A percentile compares a stretch with the other conserved stretches of the same genome.
Conservation (phyloP, 2,329 filamentous ascomycete species). For the Furcasterigmium furcatum region DNA sequence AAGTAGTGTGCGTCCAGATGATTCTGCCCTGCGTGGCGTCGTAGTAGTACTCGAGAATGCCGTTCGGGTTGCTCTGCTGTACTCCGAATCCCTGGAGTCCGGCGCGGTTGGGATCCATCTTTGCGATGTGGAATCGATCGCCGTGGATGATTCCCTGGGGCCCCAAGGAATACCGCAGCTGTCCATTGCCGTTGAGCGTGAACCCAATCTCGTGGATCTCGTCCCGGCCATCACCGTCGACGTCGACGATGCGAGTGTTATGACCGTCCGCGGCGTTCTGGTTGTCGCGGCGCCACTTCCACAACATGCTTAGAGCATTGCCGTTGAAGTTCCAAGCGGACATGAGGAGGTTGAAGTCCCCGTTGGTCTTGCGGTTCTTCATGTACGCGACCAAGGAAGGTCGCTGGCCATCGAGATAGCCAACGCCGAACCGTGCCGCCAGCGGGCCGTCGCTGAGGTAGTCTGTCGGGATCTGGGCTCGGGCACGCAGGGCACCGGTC, state of each 20-base stretch:
- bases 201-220: slow-evolving; percentile 17
- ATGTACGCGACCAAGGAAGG: slow-evolving; percentile 14
- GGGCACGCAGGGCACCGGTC: slow-evolving; percentile 12
- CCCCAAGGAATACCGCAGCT: slow-evolving; percentile 12
- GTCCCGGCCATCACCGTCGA: slow-evolving; percentile 14
- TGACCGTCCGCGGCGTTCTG: slow-evolving; percentile 14
- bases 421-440: slow-evolving; percentile 12
- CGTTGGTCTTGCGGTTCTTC: slow-evolving; percentile 13
- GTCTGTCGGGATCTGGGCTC: slow-evolving; percentile 4
- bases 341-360: slow-evolving; percentile 8
- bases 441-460: slow-evolving; percentile 10
- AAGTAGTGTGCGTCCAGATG: slow-evolving; percentile 14
- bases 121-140: slow-evolving; percentile 17
- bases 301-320: slow-evolving; percentile 9
- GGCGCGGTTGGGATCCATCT: slow-evolving; percentile 14
- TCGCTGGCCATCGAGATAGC: slow-evolving; percentile 12
- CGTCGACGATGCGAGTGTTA: slow-evolving; percentile 17
- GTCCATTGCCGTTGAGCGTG: slow-evolving; percentile 16
- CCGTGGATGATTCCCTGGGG: slow-evolving; percentile 14
- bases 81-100: slow-evolving; percentile 16
- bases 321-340: slow-evolving; percentile 16
- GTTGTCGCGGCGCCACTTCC: slow-evolving; percentile 15
- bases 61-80: slow-evolving; percentile 14
- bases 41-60: slow-evolving; percentile 18
- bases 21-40: slow-evolving; percentile 12